These are phyloP conservation scores for Trypanosoma melophagium DNA, from an alignment of 208 protist species.

Conservation along the genomic window DNA sequence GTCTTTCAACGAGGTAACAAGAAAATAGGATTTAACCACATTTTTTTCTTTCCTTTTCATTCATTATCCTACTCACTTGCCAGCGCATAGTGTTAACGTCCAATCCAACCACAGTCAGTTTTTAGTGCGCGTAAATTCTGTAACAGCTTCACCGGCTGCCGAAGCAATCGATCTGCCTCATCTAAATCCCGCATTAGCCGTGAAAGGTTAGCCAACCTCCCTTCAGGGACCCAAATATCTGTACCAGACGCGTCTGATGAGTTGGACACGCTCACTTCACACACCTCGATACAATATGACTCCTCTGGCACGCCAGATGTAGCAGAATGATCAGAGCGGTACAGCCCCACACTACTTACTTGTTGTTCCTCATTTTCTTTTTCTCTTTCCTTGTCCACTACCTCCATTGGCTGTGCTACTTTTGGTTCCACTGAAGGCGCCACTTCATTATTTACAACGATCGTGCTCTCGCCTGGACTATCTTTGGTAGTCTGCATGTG, in stretches of 20 bases:
- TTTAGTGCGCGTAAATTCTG: background rate
- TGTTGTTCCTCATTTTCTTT: background rate
- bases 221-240: slow-evolving; percentile 5
- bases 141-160: slow-evolving; percentile 16
- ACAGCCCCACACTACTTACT: background rate
- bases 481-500: too few species aligned
- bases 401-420: too few species aligned
- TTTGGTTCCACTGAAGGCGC: too few species aligned
- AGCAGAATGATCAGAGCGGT: background rate
- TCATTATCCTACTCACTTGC: too few species aligned
- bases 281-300: slow-evolving; percentile 8
- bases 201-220: background rate
- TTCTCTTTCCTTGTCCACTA: background rate
- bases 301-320: background rate
- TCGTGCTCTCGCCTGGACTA: too few species aligned
- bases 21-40: too few species aligned
- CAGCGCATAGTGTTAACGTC: background rate
- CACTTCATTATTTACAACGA: too few species aligned
- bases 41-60: too few species aligned
- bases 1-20: too few species aligned
- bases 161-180: slow-evolving; percentile 1
- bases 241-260: slow-evolving; percentile 7
- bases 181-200: slow-evolving; percentile 18
- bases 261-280: slow-evolving; percentile 17
- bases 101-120: background rate